Evolutionary conservation across 495 filamentous ascomycete species (phyloP).

Genomic region (Daldinia concentrica): DNA sequence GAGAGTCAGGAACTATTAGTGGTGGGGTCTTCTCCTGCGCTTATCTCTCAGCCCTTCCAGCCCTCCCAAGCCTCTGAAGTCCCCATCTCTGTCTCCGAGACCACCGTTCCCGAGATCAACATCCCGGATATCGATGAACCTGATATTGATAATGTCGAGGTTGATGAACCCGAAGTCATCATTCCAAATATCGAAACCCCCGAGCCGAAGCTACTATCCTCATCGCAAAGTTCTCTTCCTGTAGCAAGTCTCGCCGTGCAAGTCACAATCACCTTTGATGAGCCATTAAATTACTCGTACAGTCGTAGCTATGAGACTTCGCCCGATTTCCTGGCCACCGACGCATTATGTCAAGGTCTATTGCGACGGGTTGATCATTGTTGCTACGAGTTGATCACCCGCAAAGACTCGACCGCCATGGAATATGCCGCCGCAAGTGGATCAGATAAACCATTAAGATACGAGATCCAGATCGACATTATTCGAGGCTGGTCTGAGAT

Average conservation of each 20-base stretch:
- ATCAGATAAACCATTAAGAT: slow-evolving; percentile 54
- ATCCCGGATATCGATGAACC: neutral
- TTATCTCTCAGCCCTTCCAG: slow-evolving; percentile 9
- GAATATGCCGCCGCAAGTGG: slow-evolving; percentile 49
- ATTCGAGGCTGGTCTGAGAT: slow-evolving; percentile 49
- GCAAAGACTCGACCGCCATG: slow-evolving; percentile 57
- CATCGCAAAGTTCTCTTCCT: slow-evolving; percentile 27
- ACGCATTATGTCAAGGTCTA: slow-evolving; percentile 53
- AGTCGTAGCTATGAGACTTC: slow-evolving; percentile 54
- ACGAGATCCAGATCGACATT: slow-evolving; percentile 56
- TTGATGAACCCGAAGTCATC: neutral
- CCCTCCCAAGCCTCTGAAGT: neutral
- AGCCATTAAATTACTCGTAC: slow-evolving; percentile 55
- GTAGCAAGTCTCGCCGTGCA: slow-evolving; percentile 47
- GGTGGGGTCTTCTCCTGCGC: slow-evolving; percentile 20
- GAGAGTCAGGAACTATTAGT: slow-evolving; percentile 17
- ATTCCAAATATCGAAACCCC: slow-evolving; percentile 3
- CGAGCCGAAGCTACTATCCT: slow-evolving; percentile 31
- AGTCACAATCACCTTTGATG: slow-evolving; percentile 57
- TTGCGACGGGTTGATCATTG: slow-evolving; percentile 59
- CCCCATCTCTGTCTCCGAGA: neutral
- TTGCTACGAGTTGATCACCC: slow-evolving; percentile 57
- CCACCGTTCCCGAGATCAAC: slow-evolving; percentile 5
- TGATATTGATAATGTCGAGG: neutral
- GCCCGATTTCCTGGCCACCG: slow-evolving; percentile 49